Base-by-base conservation (phyloP, 2,329 filamentous ascomycete genomes). In the Botrytis squamosa region DNA sequence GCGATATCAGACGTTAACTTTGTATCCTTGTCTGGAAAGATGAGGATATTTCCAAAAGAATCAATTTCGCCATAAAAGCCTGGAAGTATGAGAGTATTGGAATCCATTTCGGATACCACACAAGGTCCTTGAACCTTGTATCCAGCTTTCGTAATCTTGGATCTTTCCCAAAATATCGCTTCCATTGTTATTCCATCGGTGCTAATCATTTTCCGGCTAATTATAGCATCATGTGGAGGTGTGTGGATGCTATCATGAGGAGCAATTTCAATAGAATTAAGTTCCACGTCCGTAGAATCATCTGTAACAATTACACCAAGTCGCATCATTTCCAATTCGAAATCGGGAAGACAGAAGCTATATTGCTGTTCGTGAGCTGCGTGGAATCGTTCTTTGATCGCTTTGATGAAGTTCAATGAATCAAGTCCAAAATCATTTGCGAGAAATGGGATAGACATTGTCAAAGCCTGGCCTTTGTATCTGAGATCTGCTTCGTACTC, bases 21-120 rank as follows among this genome's bases (percentile, higher is more conserved):
- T 20, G 40, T 55, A 4, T 71, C 59, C 33, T 71, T 33, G 16
- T 71, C 4, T 64, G 62, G 62, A 12, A 29, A 64, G 16, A 63
- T 60, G 9, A 57, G 57, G 6, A 70, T 70, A 18, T 62, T 70
- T 38, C 55, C 68, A 63, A 63, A 70, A 2, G 57, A n/a, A 52
- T 70, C 68, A 25, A 70, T 70, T 44, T 63, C 57, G 29, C 68
- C 57, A 29, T 46, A 29, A n/a, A 63, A 70, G 1, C 68, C 68
- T 36, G 68, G 68, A 63, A 70, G 55, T 38, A 70, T 38, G 57
- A 70, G 55, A 40, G 68, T 70, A 36, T 70, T 70, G 4, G 68
- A 70, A 38, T 70, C 68, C 68, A 70, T 70, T n/a, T 70, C 68
- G 2, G 68, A 62, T 36, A 70, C 49, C 9, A 70, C 68, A 29